These are phyloP conservation scores for Arachnomyces sp. DNA, from an alignment of 2,329 filamentous ascomycete genomes.

Conservation along the genomic window DNA sequence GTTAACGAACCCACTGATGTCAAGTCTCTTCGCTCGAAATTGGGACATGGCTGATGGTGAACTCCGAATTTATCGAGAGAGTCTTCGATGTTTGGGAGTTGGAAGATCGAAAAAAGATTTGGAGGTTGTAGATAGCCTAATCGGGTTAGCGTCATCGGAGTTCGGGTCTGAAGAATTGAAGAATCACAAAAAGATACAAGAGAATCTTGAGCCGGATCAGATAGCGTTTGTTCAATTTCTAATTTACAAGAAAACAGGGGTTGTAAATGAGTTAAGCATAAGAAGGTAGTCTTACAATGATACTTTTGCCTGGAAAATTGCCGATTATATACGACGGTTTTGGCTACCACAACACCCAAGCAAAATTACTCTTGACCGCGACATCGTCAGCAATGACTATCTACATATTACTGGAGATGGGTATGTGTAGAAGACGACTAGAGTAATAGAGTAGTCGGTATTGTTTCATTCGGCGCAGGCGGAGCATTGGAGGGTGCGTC, in stretches of 20 bases:
- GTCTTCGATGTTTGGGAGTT: constrained; percentile 4
- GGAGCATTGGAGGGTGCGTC: too few species aligned
- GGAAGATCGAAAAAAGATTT: constrained; percentile 1
- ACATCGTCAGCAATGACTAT: too few species aligned
- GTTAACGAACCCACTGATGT: constrained; percentile 82
- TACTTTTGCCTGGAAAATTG: too few species aligned
- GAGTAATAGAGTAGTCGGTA: too few species aligned
- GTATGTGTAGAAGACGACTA: too few species aligned
- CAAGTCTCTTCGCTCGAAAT: constrained; percentile 84
- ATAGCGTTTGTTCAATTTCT: background rate
- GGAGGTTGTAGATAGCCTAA: too few species aligned
- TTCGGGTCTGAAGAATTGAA: background rate
- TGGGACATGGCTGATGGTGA: constrained; percentile 58
- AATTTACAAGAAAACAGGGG: background rate
- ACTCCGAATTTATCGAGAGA: constrained; percentile 13
- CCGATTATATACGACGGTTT: too few species aligned
- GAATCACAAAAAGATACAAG: background rate
- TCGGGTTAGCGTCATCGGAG: background rate
- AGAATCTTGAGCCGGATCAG: too few species aligned
- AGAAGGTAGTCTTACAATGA: constrained; percentile 1
- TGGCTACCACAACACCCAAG: too few species aligned
- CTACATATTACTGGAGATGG: too few species aligned
- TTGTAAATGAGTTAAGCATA: background rate
- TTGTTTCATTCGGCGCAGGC: too few species aligned
- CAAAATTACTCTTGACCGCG: too few species aligned